Conservation (phyloP, 805 yeast species). For the Metschnikowia arizonensis region DNA sequence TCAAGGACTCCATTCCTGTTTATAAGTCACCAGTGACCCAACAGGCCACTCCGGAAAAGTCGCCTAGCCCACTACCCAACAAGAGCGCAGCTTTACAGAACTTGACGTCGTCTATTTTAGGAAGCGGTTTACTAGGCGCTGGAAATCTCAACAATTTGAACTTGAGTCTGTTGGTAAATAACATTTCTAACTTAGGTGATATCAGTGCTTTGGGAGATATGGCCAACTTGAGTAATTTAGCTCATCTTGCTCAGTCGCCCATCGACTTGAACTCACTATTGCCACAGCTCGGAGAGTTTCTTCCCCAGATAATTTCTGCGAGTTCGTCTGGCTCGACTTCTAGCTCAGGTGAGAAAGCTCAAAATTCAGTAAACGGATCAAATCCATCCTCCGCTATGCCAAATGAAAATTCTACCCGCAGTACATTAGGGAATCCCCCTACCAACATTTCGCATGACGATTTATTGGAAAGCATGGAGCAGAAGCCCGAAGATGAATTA, state of each 20-base stretch:
- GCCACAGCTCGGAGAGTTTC: conserved; percentile 13
- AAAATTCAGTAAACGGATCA: too few relatives aligned
- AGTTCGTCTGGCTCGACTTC: not conserved
- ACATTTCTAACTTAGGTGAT: conserved; percentile 35
- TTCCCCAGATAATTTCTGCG: not conserved
- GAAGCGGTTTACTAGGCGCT: conserved; percentile 20
- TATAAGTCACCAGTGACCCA: conserved; percentile 15
- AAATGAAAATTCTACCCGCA: not conserved
- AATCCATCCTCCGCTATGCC: not conserved
- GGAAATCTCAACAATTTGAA: conserved; percentile 42
- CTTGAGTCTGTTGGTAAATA: conserved; percentile 40
- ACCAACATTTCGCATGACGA: not conserved
- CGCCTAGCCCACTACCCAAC: conserved; percentile 20
- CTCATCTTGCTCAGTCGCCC: conserved; percentile 42
- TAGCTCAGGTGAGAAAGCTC: not conserved
- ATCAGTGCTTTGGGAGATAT: conserved; percentile 33
- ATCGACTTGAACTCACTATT: conserved; percentile 37
- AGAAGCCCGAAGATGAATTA: conserved; percentile 21
- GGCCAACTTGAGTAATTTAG: conserved; percentile 38
- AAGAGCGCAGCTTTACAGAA: not conserved
- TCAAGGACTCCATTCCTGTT: conserved; percentile 6
- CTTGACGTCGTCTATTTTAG: conserved; percentile 10
- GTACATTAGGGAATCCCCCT: not conserved
- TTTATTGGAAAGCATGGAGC: not conserved
- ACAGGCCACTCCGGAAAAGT: conserved; percentile 24